Evolutionary conservation across 257 asterid genomes (phyloP).

Genomic region (Solanum appendiculatum): DNA sequence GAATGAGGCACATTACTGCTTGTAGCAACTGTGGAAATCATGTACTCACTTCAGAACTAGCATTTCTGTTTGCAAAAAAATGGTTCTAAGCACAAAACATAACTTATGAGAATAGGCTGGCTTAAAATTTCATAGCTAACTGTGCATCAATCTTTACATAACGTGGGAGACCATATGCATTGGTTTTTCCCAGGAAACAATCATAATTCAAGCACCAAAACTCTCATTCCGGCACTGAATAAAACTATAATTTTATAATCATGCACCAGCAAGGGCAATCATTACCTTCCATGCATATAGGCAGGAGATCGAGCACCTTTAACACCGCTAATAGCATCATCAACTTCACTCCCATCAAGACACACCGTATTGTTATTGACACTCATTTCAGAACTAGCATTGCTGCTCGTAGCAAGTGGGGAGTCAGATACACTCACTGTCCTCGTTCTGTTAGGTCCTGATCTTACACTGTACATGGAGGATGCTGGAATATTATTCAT

Average conservation of each 20-base stretch:
- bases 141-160: slow-evolving; percentile 1
- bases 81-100: neutral
- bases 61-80: neutral
- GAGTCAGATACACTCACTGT: slow-evolving; percentile 6
- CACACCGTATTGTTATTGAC: slow-evolving; percentile 3
- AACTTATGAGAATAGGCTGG: neutral
- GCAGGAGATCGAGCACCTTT: slow-evolving; percentile 59
- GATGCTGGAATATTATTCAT: slow-evolving; percentile 7
- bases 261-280: neutral
- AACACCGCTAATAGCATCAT: slow-evolving; percentile 60
- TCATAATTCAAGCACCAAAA: neutral
- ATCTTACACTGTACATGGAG: slow-evolving; percentile 9
- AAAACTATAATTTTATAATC: neutral
- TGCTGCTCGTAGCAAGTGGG: slow-evolving; percentile 9
- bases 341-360: slow-evolving; percentile 18
- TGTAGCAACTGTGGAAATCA: neutral
- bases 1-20: neutral
- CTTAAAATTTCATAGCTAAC: neutral
- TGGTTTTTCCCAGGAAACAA: neutral
- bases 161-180: neutral
- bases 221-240: neutral
- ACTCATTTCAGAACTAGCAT: slow-evolving; percentile 11
- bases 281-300: slow-evolving; percentile 61
- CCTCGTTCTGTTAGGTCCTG: slow-evolving; percentile 8
- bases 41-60: neutral